Conservation (phyloP, 2,329 filamentous ascomycete genomes). For the Raffaelea deltoideospora region DNA sequence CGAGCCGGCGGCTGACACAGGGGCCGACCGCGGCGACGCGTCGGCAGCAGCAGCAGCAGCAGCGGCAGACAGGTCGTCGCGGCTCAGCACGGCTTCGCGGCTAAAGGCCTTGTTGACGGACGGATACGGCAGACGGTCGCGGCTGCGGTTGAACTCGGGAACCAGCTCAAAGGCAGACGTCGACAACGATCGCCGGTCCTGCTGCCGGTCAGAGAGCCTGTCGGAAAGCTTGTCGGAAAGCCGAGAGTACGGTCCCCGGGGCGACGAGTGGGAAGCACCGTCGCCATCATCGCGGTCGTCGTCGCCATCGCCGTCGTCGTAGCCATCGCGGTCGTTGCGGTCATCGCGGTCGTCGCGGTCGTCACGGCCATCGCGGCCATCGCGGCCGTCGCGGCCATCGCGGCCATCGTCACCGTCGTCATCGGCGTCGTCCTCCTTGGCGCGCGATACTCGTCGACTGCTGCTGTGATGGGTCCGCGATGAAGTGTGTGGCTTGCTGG, state of each 20-base stretch:
- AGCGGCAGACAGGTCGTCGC: slow-evolving; percentile 30
- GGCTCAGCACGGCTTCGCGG: slow-evolving; percentile 62
- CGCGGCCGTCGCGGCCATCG: neutral
- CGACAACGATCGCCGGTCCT: slow-evolving; percentile 1
- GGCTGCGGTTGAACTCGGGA: slow-evolving; percentile 27
- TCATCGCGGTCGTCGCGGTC: neutral
- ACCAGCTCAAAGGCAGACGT: slow-evolving; percentile 23
- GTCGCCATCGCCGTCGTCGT: neutral
- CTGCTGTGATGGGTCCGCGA: neutral
- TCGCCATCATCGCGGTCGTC: neutral
- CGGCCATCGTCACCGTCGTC: neutral
- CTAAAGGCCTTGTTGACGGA: slow-evolving; percentile 81
- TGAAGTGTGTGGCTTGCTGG: neutral
- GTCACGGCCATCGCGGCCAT: neutral
- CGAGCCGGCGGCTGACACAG: neutral
- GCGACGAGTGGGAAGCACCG: too few species aligned
- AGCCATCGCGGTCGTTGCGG: neutral
- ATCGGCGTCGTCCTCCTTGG: neutral
- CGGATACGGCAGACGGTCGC: slow-evolving; percentile 54
- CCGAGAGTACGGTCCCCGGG: too few species aligned
- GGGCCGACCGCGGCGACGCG: too few species aligned
- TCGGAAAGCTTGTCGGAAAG: neutral
- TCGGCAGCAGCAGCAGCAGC: slow-evolving; percentile 5
- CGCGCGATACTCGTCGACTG: neutral
- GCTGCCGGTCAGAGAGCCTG: neutral